These are phyloP conservation scores for Chrysopogon serrulatus DNA, from an alignment of 176 grass and related monocot genomes.

Conservation along the genomic window DNA sequence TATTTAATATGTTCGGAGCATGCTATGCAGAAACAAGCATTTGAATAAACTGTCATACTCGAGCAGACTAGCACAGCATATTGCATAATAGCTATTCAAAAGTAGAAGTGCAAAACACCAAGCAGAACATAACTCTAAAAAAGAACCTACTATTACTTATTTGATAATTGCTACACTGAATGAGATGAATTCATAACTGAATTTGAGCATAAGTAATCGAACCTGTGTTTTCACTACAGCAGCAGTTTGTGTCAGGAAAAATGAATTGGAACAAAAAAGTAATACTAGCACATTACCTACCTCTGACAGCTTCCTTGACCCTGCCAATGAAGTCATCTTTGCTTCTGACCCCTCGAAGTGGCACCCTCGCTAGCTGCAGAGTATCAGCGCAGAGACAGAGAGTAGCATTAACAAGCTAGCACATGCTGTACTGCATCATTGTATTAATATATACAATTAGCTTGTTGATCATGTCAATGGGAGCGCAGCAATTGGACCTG, in stretches of 20 bases:
- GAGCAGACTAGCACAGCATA: too few relatives aligned
- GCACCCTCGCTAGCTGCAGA: constrained; percentile 47
- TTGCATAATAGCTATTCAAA: not conserved
- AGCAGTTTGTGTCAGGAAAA: not conserved
- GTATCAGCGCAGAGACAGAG: constrained; percentile 34
- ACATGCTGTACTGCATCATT: not conserved
- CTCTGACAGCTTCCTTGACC: constrained; percentile 59
- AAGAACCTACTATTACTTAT: not conserved
- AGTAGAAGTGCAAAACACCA: not conserved
- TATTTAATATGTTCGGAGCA: not conserved
- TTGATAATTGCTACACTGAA: not conserved
- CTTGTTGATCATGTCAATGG: not conserved
- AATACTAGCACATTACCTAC: constrained; percentile 12
- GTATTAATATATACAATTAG: not conserved
- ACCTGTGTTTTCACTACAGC: not conserved
- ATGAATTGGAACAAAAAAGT: not conserved
- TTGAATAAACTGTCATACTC: too few relatives aligned
- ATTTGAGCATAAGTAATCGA: not conserved
- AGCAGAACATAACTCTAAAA: not conserved
- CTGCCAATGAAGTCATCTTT: constrained; percentile 61
- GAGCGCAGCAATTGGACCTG: constrained; percentile 12
- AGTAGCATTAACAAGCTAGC: constrained; percentile 1
- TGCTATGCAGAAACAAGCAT: not conserved
- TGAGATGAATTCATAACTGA: not conserved
- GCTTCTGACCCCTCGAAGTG: constrained; percentile 60